phyloP scores from a whole-genome alignment of 2,329 filamentous ascomycete species.

The Colletotrichum liaoningense region DNA sequence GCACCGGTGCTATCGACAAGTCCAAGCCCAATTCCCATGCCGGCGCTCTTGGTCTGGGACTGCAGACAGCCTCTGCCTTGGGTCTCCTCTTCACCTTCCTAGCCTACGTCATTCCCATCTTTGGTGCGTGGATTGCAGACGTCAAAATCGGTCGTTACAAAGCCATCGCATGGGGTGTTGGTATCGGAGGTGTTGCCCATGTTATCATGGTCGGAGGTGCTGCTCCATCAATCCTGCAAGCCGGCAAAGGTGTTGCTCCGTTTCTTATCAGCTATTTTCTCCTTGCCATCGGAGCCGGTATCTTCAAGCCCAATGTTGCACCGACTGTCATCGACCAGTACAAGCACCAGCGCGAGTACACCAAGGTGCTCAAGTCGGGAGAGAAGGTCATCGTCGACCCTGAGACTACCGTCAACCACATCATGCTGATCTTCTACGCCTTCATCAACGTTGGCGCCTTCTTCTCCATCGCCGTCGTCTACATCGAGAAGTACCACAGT shows the following conservation, averaged over 20 bases:
- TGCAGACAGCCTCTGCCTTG: slow-evolving; percentile 62
- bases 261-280: slow-evolving; percentile 71
- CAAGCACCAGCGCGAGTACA: slow-evolving; percentile 44
- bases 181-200: slow-evolving; percentile 74
- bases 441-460: slow-evolving; percentile 67
- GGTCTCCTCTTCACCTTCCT: slow-evolving; percentile 67
- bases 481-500: slow-evolving; percentile 63
- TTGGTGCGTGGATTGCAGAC: slow-evolving; percentile 71
- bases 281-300: slow-evolving; percentile 69
- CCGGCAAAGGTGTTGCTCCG: slow-evolving; percentile 61
- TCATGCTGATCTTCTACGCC: slow-evolving; percentile 74
- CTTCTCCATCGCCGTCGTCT: slow-evolving; percentile 62
- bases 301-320: slow-evolving; percentile 80
- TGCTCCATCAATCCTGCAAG: slow-evolving; percentile 55
- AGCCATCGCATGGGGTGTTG: slow-evolving; percentile 78
- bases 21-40: slow-evolving; percentile 55
- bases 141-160: slow-evolving; percentile 76
- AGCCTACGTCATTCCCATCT: slow-evolving; percentile 67
- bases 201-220: slow-evolving; percentile 74
- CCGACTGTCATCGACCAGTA: slow-evolving; percentile 76
- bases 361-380: slow-evolving; percentile 65
- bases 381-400: slow-evolving; percentile 78
- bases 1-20: slow-evolving; percentile 55
- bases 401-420: slow-evolving; percentile 71
- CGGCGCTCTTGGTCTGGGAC: slow-evolving; percentile 70